A percentile compares a stretch with the other conserved stretches of the same genome.
phyloP scores from a whole-genome alignment of 2,329 filamentous ascomycete genomes.

The Mollisiaceae sp. region DNA sequence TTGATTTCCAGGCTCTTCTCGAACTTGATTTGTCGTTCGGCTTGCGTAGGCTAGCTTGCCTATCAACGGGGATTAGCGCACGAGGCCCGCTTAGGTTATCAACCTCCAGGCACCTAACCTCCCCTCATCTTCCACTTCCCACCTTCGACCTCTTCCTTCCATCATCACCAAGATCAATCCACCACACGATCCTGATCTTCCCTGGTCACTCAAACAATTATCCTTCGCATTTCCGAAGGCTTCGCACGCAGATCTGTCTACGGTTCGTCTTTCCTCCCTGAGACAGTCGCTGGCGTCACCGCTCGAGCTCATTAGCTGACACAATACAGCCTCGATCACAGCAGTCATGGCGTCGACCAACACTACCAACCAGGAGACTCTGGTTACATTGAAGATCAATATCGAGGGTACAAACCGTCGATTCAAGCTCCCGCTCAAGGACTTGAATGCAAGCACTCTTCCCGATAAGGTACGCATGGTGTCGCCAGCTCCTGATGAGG shows the following conservation, averaged over 20 bases:
- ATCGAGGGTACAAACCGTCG: constrained; percentile 77
- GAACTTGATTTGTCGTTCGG: constrained; percentile 25
- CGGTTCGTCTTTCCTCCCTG: constrained; percentile 30
- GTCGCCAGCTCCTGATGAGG: constrained; percentile 24
- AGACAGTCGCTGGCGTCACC: constrained; percentile 36
- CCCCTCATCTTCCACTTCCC: constrained; percentile 23
- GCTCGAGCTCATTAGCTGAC: constrained; percentile 36
- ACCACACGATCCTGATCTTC: constrained; percentile 16
- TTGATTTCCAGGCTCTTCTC: constrained; percentile 27
- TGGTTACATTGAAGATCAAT: constrained; percentile 85
- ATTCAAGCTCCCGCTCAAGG: constrained; percentile 87
- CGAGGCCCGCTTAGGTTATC: constrained; percentile 21
- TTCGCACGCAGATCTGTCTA: constrained; percentile 17
- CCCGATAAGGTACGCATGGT: constrained; percentile 76
- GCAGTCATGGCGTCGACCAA: constrained; percentile 41
- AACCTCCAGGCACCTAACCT: constrained; percentile 25
- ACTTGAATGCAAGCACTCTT: constrained; percentile 75
- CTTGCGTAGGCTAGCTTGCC: constrained; percentile 25
- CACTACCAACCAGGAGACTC: constrained; percentile 62
- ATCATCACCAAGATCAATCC: constrained; percentile 23
- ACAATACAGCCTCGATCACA: constrained; percentile 28
- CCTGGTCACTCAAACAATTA: constrained; percentile 13
- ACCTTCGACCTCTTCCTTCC: constrained; percentile 25
- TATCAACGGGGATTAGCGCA: constrained; percentile 4
- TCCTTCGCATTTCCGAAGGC: constrained; percentile 23